Conservation (phyloP, 129 eudicot species). For the Helichrysum umbraculigerum region DNA sequence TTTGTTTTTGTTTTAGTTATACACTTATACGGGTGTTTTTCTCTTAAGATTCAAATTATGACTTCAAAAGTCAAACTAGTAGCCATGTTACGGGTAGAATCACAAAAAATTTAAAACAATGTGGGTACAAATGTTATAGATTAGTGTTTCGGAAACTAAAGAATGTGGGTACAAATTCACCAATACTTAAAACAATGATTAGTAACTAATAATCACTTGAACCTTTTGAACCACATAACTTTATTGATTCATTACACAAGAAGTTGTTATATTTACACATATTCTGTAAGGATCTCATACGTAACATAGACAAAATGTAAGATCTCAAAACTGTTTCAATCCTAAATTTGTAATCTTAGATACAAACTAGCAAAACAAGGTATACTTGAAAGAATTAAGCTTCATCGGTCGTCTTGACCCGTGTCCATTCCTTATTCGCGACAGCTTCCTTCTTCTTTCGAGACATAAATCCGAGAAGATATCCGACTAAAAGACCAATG, state of each 20-base stretch:
- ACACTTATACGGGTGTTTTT: too few species aligned
- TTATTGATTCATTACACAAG: slow-evolving; percentile 15
- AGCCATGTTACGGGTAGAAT: too few species aligned
- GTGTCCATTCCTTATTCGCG: slow-evolving; percentile 55
- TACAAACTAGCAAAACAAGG: slow-evolving; percentile 21
- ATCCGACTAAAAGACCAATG: slow-evolving; percentile 65
- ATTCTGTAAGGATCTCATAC: neutral
- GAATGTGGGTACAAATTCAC: too few species aligned
- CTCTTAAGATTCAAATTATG: too few species aligned
- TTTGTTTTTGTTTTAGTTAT: too few species aligned
- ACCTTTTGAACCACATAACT: neutral
- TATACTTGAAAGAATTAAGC: slow-evolving; percentile 24
- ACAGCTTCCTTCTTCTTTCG: slow-evolving; percentile 38
- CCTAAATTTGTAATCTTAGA: neutral
- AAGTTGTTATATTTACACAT: slow-evolving; percentile 23
- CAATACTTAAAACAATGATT: too few species aligned
- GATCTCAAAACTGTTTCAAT: slow-evolving; percentile 17
- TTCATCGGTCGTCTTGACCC: slow-evolving; percentile 63
- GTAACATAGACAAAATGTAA: neutral
- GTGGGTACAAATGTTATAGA: too few species aligned
- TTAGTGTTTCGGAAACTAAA: too few species aligned
- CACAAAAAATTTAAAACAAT: too few species aligned
- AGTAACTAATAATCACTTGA: neutral
- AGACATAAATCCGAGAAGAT: slow-evolving; percentile 64
- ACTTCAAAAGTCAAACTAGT: too few species aligned